A percentile compares a stretch with the other conserved stretches of the same genome.
These are phyloP conservation scores for Bipolaris sorokiniana DNA, from an alignment of 2,329 filamentous ascomycete species.

Conservation along the genomic window DNA sequence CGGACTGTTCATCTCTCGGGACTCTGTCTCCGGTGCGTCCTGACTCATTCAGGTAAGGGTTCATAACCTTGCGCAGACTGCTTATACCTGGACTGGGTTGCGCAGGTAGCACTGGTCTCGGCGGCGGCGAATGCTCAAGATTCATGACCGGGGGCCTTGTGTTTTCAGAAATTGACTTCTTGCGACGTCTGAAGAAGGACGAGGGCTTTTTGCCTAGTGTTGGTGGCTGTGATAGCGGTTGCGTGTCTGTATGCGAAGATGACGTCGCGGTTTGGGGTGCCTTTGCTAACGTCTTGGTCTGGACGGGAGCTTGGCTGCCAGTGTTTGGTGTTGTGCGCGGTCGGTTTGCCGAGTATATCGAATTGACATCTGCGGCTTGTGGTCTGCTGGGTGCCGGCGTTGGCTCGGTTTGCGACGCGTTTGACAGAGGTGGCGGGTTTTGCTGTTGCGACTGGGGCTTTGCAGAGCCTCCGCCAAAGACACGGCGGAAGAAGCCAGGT, in stretches of 20 bases:
- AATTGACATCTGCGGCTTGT: slow-evolving; percentile 36
- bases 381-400: slow-evolving; percentile 27
- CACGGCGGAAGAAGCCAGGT: slow-evolving; percentile 88
- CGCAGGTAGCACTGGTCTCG: slow-evolving; percentile 33
- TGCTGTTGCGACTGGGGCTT: slow-evolving; percentile 55
- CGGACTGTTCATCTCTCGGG: slow-evolving; percentile 35
- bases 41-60: slow-evolving; percentile 69
- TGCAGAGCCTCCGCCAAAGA: slow-evolving; percentile 74
- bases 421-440: slow-evolving; percentile 23
- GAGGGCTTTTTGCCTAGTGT: slow-evolving; percentile 85
- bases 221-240: slow-evolving; percentile 34
- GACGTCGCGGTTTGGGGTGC: slow-evolving; percentile 32
- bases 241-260: slow-evolving; percentile 31
- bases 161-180: slow-evolving; percentile 81
- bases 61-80: slow-evolving; percentile 86
- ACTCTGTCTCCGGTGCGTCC: slow-evolving; percentile 31
- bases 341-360: slow-evolving; percentile 40
- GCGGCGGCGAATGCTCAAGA: slow-evolving; percentile 48
- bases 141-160: slow-evolving; percentile 66
- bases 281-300: slow-evolving; percentile 53
- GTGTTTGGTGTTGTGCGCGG: slow-evolving; percentile 50
- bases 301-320: slow-evolving; percentile 54
- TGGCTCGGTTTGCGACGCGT: slow-evolving; percentile 23
- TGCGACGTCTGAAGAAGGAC: slow-evolving; percentile 90
- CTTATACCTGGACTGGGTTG: slow-evolving; percentile 65